Base-by-base conservation (phyloP, 352 stramenopile species). In the Phytopythium cucurbitacearum region DNA sequence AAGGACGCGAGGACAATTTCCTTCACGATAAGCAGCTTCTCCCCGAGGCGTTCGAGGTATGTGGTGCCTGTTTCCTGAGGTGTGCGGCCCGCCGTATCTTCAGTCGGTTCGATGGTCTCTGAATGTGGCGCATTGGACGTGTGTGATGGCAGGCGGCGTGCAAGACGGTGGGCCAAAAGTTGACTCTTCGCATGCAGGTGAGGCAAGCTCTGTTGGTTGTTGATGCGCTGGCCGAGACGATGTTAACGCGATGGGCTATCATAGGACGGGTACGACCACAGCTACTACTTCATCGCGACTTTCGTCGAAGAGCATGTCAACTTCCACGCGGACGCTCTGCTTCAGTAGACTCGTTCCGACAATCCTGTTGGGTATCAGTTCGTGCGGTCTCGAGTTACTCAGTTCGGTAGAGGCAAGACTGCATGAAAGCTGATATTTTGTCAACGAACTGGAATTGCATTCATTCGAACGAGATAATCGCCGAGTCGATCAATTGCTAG, bases 211-310 rank as follows among this genome's bases (percentile, higher is more conserved):
- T 7, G 40, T 28, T 28, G 21, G 21, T 28, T 28, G 21, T 2
- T 28, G 21, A 28, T 28, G 21, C 2, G 21, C 21, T 28, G 21
- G 21, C 21, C 21, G 21, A 28, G 21, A 28, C 21, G 21, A 28
- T 2, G 21, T 28, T 28, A 28, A 28, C 21, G 2, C 2, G 21
- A 2, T 28, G 21, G 21, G 21, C 21, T 28, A 28, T 28, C 21
- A 28, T 11, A 90, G 69, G 82, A 97, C 13, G 95, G 93, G 40
- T 99, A 98, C 69, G 96, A 99, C 69, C 96, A 99, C 82, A 95
- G 82, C 58, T 99, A 99, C 71, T 98, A 97, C 64, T 98, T 98
- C 76, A 98, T 99, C 64, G 78, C 88, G 58, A 94, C 91, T 2
- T 98, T 98, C 61, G 81, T 98, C 33, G 91, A 97, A 37, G 91